Conservation (phyloP, 2,329 filamentous ascomycete genomes). For the Xylariales sp. region DNA sequence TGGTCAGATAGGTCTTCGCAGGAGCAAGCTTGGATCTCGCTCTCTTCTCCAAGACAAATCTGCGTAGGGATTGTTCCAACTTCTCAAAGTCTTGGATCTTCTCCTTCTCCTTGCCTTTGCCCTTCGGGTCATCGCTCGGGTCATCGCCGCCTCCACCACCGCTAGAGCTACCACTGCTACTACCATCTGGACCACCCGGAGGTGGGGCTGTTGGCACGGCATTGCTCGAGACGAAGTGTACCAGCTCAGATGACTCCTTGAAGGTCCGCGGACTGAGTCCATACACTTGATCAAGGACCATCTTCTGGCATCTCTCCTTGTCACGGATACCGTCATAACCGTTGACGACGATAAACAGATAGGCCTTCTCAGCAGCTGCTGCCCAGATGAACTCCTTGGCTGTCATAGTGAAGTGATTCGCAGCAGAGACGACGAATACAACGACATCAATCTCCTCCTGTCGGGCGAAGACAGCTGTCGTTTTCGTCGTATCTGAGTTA, state of each 20-base stretch:
- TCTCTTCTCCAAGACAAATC: slow-evolving; percentile 94
- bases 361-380: slow-evolving; percentile 93
- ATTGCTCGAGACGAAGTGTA: slow-evolving; percentile 97
- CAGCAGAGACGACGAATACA: slow-evolving; percentile 94
- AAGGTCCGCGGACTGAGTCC: slow-evolving; percentile 86
- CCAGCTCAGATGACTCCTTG: slow-evolving; percentile 87
- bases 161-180: slow-evolving; percentile 47
- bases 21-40: slow-evolving; percentile 93
- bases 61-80: slow-evolving; percentile 79
- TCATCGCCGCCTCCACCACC: slow-evolving; percentile 55
- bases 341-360: slow-evolving; percentile 98
- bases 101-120: slow-evolving; percentile 76
- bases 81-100: slow-evolving; percentile 86
- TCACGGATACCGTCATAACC: slow-evolving; percentile 92
- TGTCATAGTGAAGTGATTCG: slow-evolving; percentile 95
- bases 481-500: slow-evolving; percentile 94
- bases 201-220: slow-evolving; percentile 72
- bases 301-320: slow-evolving; percentile 84
- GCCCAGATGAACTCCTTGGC: slow-evolving; percentile 98
- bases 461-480: slow-evolving; percentile 91
- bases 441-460: slow-evolving; percentile 99
- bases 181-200: slow-evolving; percentile 50
- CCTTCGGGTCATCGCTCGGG: slow-evolving; percentile 42
- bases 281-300: slow-evolving; percentile 85
- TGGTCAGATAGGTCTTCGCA: slow-evolving; percentile 90